These are phyloP conservation scores for Corinectria fuckeliana DNA, from an alignment of 2,329 filamentous ascomycete species.

Conservation along the genomic window DNA sequence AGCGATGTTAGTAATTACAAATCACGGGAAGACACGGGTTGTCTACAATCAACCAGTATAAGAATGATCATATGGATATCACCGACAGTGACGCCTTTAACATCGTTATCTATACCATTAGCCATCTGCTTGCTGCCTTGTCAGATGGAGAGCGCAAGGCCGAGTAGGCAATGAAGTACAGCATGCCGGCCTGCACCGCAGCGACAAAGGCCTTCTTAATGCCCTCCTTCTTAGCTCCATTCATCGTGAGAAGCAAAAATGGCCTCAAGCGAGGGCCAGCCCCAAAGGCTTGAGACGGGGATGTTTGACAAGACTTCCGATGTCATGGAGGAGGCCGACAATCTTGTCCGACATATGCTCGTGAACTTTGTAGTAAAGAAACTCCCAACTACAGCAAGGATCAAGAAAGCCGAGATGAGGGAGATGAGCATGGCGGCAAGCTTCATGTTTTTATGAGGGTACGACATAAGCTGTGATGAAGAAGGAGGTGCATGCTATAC, in stretches of 20 bases:
- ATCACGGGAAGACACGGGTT: constrained; percentile 14
- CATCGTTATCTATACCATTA: constrained; percentile 44
- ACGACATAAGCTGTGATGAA: constrained; percentile 72
- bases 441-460: constrained; percentile 67
- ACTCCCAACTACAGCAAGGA: constrained; percentile 64
- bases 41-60: constrained; percentile 63
- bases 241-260: constrained; percentile 63
- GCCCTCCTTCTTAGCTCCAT: constrained; percentile 56
- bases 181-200: constrained; percentile 63
- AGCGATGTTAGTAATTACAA: constrained; percentile 19
- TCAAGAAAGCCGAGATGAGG: constrained; percentile 66
- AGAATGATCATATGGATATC: constrained; percentile 70
- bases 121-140: constrained; percentile 64
- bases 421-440: constrained; percentile 70
- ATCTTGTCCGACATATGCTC: constrained; percentile 58
- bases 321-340: constrained; percentile 66
- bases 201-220: constrained; percentile 64
- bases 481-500: constrained; percentile 67
- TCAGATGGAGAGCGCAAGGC: constrained; percentile 72
- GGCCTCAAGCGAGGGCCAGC: constrained; percentile 63
- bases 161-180: constrained; percentile 73
- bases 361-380: constrained; percentile 60
- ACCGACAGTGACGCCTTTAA: constrained; percentile 48
- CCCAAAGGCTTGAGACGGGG: constrained; percentile 65
- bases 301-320: constrained; percentile 67